Evolutionary conservation across 2,329 filamentous ascomycete species (phyloP).

Genomic region (Chlorencoelia australis): DNA sequence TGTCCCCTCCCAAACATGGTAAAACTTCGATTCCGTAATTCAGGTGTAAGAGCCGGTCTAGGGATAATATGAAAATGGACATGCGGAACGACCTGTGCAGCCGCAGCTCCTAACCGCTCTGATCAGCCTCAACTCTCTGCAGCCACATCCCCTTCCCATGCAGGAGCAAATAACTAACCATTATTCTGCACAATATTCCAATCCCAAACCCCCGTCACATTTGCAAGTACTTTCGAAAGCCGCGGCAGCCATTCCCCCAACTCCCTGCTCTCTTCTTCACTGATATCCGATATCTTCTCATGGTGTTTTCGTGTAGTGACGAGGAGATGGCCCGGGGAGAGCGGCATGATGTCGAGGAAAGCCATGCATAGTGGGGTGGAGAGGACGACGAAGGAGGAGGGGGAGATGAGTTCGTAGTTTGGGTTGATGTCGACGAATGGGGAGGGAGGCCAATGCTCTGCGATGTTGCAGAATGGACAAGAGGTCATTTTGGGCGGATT

Average conservation of each 20-base stretch:
- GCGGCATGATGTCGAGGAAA: conserved; percentile 88
- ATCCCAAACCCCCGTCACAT: conserved; percentile 62
- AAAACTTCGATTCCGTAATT: conserved; percentile 49
- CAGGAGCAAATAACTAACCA: conserved; percentile 34
- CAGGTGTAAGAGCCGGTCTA: conserved; percentile 50
- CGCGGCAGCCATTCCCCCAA: conserved; percentile 61
- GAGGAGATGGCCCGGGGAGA: conserved; percentile 73
- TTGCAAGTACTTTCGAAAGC: conserved; percentile 60
- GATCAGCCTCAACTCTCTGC: conserved; percentile 4
- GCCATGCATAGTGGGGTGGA: conserved; percentile 70
- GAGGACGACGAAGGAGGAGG: conserved; percentile 53
- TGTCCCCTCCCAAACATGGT: conserved; percentile 74
- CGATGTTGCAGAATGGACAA: conserved; percentile 57
- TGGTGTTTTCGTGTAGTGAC: conserved; percentile 70
- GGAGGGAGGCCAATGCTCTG: conserved; percentile 35
- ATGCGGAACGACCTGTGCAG: conserved; percentile 86
- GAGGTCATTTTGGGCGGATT: conserved; percentile 3
- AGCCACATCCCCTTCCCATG: neutral
- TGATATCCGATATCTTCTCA: conserved; percentile 66
- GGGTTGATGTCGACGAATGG: conserved; percentile 30
- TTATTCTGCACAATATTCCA: conserved; percentile 99
- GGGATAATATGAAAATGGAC: conserved; percentile 95
- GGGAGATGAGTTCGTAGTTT: conserved; percentile 28
- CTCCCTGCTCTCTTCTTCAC: conserved; percentile 50
- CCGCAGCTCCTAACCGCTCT: conserved; percentile 50